Evolutionary conservation across 345 rosid species (phyloP).

Genomic region (Psidium guajava): DNA sequence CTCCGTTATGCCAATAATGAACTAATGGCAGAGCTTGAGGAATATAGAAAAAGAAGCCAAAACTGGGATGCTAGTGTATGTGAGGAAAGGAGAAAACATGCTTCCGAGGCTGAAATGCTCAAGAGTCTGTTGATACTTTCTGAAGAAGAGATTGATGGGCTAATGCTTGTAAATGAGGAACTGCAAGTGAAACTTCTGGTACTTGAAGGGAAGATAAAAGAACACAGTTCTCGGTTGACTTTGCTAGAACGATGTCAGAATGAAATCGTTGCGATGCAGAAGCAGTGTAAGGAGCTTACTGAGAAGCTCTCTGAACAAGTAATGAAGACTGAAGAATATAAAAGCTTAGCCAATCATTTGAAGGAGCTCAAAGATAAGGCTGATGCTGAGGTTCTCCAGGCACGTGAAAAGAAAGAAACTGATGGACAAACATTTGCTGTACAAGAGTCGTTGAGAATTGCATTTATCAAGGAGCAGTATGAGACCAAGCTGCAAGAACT

Average conservation of each 20-base stretch:
- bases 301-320: constrained; percentile 71
- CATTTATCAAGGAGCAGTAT: constrained; percentile 88
- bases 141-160: constrained; percentile 45
- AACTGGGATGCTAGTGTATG: constrained; percentile 7
- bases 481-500: constrained; percentile 80
- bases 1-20: background rate
- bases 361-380: constrained; percentile 87
- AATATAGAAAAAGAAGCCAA: background rate
- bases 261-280: constrained; percentile 33
- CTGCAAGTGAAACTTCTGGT: constrained; percentile 38
- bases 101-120: constrained; percentile 39
- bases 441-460: constrained; percentile 95
- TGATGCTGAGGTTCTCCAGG: constrained; percentile 53
- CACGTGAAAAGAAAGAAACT: constrained; percentile 44
- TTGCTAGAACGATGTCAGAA: constrained; percentile 3
- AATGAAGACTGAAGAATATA: constrained; percentile 83
- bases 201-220: constrained; percentile 46
- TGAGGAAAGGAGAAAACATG: constrained; percentile 25
- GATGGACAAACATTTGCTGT: constrained; percentile 44
- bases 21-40: constrained; percentile 5
- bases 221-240: constrained; percentile 26
- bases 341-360: constrained; percentile 64
- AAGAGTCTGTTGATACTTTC: constrained; percentile 28
- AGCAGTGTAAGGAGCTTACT: constrained; percentile 46
- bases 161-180: constrained; percentile 48